Evolutionary conservation across 2,329 filamentous ascomycete species (phyloP), one percentile per base, ranked within the genome.

Genomic region (Epichloe hybrida): DNA sequence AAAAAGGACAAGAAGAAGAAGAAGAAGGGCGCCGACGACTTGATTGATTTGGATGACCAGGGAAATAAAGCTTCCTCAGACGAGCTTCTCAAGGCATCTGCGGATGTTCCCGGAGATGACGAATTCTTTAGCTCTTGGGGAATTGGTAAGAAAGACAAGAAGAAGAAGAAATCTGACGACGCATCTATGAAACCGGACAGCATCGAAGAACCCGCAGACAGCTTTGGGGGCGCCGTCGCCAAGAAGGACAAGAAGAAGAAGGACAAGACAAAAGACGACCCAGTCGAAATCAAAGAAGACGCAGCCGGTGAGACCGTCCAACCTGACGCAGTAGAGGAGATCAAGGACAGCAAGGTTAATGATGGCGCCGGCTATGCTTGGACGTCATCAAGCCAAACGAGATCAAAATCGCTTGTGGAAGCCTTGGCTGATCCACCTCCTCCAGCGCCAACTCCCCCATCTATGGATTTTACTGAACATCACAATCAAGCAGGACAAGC

Each of bases 71-170:
- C 55, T 12, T 52, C 54, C 15, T 54, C 60, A 23, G 61, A 63
- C 35, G 59, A 54, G 57, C 34, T 61, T 60, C 42, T 57, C 58
- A 37, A 56, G 11, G 64, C 62, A 39, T 52, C 64, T 53, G 57
- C 61, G 13, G 62, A 64, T 46, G 55, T 66, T 46, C 59, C 65
- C 36, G 65, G 61, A 13, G 69, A 70, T 41, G 74, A 77, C 50
- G 75, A 75, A 52, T 77, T 78, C 56, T 79, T 78, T 62, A 73
- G 69, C 53, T 73, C 74, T 46, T 81, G 78, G 70, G 75, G 73
- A 35, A 77, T 72, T 48, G 67, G 70, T 11, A 78, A 78, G 59
- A 79, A 78, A 54, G 61, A 68, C 51, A 68, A 68, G 58, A 64
- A 66, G 50, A 70, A 69, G 52, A 66, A 67, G 40, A 61, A 46